Evolutionary conservation across 2,329 filamentous ascomycete species (phyloP), one percentile per base, ranked within the genome.

Genomic region (Penicillium sp.): DNA sequence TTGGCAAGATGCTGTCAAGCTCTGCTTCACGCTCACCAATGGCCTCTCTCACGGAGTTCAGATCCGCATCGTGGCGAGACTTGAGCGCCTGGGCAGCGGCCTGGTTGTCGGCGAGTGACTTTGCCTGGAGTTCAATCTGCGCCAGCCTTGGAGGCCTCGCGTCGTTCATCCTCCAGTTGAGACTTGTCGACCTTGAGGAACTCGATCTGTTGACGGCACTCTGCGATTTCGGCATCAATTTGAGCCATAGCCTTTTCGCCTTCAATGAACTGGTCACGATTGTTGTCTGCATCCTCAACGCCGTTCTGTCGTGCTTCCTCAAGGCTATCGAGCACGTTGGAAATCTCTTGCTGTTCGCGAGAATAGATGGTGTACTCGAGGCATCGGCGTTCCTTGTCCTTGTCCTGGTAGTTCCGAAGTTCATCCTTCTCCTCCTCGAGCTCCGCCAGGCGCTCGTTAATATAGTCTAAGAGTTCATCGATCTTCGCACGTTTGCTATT

Each of bases 341-440:
- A 77, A 28, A 95, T 82, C 18, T 86, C 85, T 14, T 85, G 79
- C 64, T 97, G 89, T 61, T 96, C 89, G 51, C 88, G 85, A 57
- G 93, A 85, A 69, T 95, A 89, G 60, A 95, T 90, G 0, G 90
- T 93, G 65, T 97, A 97, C 68, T 97, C 89, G 37, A 98, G 77
- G 65, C 90, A 96, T 55, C 90, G 79, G 49, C 89, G 82, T 68
- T 98, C 90, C 47, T 87, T 84, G 60, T 98, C 93, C 66, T 94
- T 95, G 50, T 95, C 89, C 68, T 97, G 93, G 65, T 90, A 98
- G 6, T 85, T 89, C 37, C 89, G 83, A 31, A 98, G 76, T 68
- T 98, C 94, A 62, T 96, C 89, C 68, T 97, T 97, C 69, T 98
- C 93, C 65, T 95, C 90, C 68, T 98, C 93, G 0, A 98, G 77